Evolutionary conservation across 176 grass and related monocot genomes (phyloP), one percentile per base, ranked within the genome.

Genomic region (Avena insularis): DNA sequence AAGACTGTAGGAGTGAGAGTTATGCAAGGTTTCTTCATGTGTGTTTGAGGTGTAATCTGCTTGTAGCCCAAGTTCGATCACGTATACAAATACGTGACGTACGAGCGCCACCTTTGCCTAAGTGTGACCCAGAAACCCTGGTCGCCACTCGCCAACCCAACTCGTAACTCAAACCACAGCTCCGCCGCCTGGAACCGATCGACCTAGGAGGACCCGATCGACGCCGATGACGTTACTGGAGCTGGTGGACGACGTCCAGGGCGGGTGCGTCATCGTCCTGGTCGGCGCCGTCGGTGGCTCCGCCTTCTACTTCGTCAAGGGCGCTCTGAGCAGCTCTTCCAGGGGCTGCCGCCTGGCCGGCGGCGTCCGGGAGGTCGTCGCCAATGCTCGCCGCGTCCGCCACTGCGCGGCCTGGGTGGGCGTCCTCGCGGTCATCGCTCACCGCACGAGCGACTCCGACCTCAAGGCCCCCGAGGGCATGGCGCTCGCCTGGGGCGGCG

Each of bases 351-450:
- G 58, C 3, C 20, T 61, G 20, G 58, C 58, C 0, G 20, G 8
- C 58, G 58, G n/a, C 58, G 9, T 61, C 58, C 58, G 21, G 58
- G n/a, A 20, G 20, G 20, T 61, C 20, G 10, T 25, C 59, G 0
- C 9, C 59, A 6, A 62, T 3, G 6, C 2, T 0, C 59, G 0
- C 9, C 59, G 59, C 10, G n/a, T 62, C 59, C 0, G n/a, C 3
- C 21, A 21, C 9, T 62, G n/a, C 1, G 59, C 59, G 59, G 59
- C 59, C n/a, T 62, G 59, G 59, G n/a, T 21, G n/a, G 21, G 59
- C n/a, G 59, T 62, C 9, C 0, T 62, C 1, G 0, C 0, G 1
- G 1, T n/a, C 59, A 12, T 62, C 9, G 8, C 1, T 9, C 2
- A 0, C 20, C 2, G 20, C 58, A 11, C 9, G 20, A 0, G n/a